Evolutionary conservation across 331 rosid genomes (phyloP).

Genomic region (Rosa hybrid): DNA sequence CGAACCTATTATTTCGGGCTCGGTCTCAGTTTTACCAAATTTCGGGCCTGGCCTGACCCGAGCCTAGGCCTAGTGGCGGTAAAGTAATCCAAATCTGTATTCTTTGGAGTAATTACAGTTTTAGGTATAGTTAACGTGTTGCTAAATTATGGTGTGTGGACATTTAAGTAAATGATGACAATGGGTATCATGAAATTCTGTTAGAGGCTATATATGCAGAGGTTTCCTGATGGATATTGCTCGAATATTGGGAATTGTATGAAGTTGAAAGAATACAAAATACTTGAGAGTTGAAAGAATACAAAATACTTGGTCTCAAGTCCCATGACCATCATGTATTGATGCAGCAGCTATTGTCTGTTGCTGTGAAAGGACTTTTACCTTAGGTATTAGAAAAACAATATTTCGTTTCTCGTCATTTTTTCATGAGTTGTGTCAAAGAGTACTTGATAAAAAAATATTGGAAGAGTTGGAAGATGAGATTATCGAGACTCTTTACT

Average conservation of each 20-base stretch:
- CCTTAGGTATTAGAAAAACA: not conserved
- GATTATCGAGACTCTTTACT: not conserved
- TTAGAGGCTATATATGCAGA: not conserved
- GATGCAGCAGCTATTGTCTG: not conserved
- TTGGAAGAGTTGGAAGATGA: no score
- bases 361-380: not conserved
- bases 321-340: constrained; percentile 7
- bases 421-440: not conserved
- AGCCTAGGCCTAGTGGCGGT: no score
- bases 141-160: no score
- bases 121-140: no score
- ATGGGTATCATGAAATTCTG: not conserved
- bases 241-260: not conserved
- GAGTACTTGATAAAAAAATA: no score
- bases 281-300: not conserved
- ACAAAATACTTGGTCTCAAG: not conserved
- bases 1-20: no score
- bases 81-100: no score
- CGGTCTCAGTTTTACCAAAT: no score
- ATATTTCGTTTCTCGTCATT: not conserved
- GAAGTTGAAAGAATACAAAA: not conserved
- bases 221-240: not conserved
- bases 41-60: no score
- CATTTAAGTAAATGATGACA: no score
- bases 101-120: no score